Conservation (phyloP, 2,329 filamentous ascomycete genomes). For the Diaporthe citri region DNA sequence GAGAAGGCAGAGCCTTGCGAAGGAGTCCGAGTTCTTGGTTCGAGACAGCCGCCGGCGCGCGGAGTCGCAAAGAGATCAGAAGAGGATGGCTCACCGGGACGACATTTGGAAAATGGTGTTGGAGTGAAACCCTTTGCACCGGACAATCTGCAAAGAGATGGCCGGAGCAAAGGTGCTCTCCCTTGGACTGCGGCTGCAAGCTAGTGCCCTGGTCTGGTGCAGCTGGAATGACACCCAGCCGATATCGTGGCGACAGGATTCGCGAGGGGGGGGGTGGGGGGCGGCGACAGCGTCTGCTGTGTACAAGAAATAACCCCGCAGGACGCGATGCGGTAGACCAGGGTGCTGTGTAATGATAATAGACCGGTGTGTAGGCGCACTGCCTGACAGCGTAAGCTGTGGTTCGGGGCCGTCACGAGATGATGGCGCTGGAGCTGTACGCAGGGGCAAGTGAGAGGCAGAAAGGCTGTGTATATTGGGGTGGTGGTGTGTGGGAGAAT, state of each 20-base stretch:
- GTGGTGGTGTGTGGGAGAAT: conserved; percentile 5
- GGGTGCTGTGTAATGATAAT: conserved; percentile 19
- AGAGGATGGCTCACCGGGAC: conserved; percentile 43
- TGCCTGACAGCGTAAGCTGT: conserved; percentile 19
- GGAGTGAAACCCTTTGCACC: conserved; percentile 57
- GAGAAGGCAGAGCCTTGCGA: not conserved
- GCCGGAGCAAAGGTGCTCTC: conserved; percentile 58
- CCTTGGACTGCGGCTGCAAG: conserved; percentile 20
- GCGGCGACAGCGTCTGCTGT: conserved; percentile 27
- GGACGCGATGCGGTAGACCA: conserved; percentile 31
- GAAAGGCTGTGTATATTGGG: conserved; percentile 22
- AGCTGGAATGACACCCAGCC: conserved; percentile 36
- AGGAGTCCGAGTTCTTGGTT: not conserved
- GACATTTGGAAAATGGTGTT: conserved; percentile 51
- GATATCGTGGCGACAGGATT: conserved; percentile 29
- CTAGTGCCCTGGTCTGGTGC: conserved; percentile 14
- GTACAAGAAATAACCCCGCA: conserved; percentile 31
- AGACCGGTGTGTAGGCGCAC: conserved; percentile 27
- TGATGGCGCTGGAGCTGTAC: conserved; percentile 32
- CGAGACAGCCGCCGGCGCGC: not conserved
- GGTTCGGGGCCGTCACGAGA: conserved; percentile 20
- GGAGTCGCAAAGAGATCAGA: conserved; percentile 12
- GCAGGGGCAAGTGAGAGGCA: conserved; percentile 27
- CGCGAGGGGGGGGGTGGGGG: conserved; percentile 26
- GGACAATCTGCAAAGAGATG: conserved; percentile 59